Percentiles rank a stretch among this genome's conserved stretches.
Conservation (phyloP, 2,329 filamentous ascomycete genomes). For the Nemania sp. region DNA sequence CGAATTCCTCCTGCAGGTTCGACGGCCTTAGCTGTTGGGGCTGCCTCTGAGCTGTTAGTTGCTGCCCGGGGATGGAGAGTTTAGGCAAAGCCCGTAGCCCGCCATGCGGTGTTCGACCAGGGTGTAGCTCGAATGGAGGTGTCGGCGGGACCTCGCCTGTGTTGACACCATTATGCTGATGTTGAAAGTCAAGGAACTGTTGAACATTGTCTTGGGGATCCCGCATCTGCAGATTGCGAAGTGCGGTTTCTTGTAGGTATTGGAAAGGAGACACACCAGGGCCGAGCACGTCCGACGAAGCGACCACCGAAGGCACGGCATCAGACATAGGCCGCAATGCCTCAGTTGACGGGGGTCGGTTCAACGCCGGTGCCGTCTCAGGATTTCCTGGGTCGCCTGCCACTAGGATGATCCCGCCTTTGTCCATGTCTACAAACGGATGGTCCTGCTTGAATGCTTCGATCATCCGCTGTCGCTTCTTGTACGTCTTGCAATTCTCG, state of each 20-base stretch:
- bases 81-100: conserved; percentile 64
- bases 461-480: conserved; percentile 77
- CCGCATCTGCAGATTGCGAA: conserved; percentile 69
- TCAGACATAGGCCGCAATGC: conserved; percentile 72
- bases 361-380: conserved; percentile 61
- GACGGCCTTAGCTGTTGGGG: conserved; percentile 34
- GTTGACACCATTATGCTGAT: conserved; percentile 45
- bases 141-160: conserved; percentile 66
- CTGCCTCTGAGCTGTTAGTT: conserved; percentile 29
- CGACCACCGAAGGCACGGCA: conserved; percentile 78
- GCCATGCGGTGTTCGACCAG: conserved; percentile 54
- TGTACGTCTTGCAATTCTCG: conserved; percentile 81
- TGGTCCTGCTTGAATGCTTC: conserved; percentile 76
- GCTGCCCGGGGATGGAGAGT: conserved; percentile 60
- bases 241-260: conserved; percentile 73
- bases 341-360: conserved; percentile 57
- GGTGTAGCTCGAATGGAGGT: conserved; percentile 70
- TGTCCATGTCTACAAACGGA: conserved; percentile 65
- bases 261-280: conserved; percentile 66
- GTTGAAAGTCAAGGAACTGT: conserved; percentile 88
- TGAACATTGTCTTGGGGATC: conserved; percentile 93
- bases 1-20: conserved; percentile 43
- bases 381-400: conserved; percentile 80
- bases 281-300: conserved; percentile 88
- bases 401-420: conserved; percentile 73